Base-by-base conservation (phyloP, 140 eudicot species). In the Erigeron philadelphicus region DNA sequence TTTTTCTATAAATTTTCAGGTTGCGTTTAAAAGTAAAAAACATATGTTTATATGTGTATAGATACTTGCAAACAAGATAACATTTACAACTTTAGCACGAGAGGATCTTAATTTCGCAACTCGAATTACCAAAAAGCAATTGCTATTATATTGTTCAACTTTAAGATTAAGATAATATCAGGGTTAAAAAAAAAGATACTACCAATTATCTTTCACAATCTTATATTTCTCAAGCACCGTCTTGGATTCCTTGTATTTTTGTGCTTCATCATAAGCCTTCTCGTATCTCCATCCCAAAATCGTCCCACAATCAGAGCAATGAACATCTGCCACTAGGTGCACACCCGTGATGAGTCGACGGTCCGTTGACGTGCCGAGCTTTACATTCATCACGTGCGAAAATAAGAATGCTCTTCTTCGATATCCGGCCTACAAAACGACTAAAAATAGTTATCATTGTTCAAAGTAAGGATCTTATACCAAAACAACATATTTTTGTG, bases 211-310 rank as follows among this genome's bases (percentile, higher is more conserved):
- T 49, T 78, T 71, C 21, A 79, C 80, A 72, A 83, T 86, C 77
- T 86, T 83, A 54, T 46, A 83, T 13, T 81, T 86, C 65, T 70
- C 87, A 8, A 86, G 82, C 67, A 84, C 84, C 11, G 73, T 23
- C 60, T 84, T 86, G 10, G 70, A 78, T 71, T 81, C 86, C 55
- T 86, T 83, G 55, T 70, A 84, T 18, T 76, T 86, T 16, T 86
- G 83, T n/a, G 83, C 60, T 38, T 72, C 73, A 45, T 78, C 75
- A 10, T 69, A 74, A 11, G 78, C 90, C 61, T 68, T 74, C 17
- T 73, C 68, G 38, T 86, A 87, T 68, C 74, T 84, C 90, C 90
- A 87, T 3, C 89, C 95, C 47, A 87, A 64, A 13, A 63, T 60
- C 79, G 77, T 73, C 2, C 76, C 48, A 42, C 90, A 87, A 47